Base-by-base conservation (phyloP, 75 land plant species). In the Ceratopteris richardii region DNA sequence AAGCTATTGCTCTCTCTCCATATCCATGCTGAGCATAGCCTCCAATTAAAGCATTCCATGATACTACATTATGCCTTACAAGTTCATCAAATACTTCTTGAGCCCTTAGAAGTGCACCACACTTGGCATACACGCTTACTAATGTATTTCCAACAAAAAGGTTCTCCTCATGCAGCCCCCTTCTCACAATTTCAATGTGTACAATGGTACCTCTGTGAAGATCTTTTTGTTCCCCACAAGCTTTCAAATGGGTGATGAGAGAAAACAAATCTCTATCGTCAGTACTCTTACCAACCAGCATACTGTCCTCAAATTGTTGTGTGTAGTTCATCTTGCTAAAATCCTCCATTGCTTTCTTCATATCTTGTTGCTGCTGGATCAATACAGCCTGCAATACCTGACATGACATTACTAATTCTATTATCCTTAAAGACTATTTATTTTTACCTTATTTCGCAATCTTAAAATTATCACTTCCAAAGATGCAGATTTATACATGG, bases 71-170 rank as follows among this genome's bases (percentile, higher is more conserved):
- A 3, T 21, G 21, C 2, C 18, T 14, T 2, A 21, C 21, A 5
- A 46, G 50, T 21, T 46, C 50, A 21, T 21, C 22, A 21, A 46
- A 21, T 2, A 46, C 50, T 46, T 21, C 21, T 21, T 46, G 21
- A 21, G 50, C 50, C 16, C 14, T 46, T 17, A 2, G 4, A 21
- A 46, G 22, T 6, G 50, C 50, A 46, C 50, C 50, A 21, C 50
- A 46, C 22, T 46, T 46, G 21, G 50, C 50, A 46, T 46, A 46
- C 50, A 80, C 39, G 10, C 72, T 69, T 58, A 84, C 28, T 60
- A 84, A 60, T 9, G 84, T 72, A 17, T 74, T 84, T 5, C 78
- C 87, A 6, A 73, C 56, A 52, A 58, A 71, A 54, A 68, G 64
- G 31, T 77, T 66, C 0, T 31, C 26, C 55, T 21, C 43, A 27